A percentile compares a stretch with the other conserved stretches of the same genome.
phyloP scores from a whole-genome alignment of 2,329 filamentous ascomycete genomes.

The Colletotrichum australisinense region DNA sequence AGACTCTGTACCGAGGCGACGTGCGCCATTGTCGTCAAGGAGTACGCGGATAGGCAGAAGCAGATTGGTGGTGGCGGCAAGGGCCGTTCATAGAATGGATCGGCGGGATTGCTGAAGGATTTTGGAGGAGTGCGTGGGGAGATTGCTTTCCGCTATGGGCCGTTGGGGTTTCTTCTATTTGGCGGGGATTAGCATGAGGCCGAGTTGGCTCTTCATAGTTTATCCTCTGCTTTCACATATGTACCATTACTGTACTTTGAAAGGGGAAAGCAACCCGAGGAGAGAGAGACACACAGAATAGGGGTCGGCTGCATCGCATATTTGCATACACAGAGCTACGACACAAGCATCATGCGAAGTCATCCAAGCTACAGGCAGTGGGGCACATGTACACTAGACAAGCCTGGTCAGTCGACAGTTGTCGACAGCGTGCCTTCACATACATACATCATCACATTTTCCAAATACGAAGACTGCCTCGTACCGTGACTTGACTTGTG shows the following conservation, averaged over 20 bases:
- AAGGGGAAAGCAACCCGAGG: conserved; percentile 11
- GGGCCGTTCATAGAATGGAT: conserved; percentile 30
- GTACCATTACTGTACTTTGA: conserved; percentile 26
- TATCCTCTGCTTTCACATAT: conserved; percentile 5
- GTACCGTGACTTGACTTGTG: neutral
- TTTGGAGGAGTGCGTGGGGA: neutral
- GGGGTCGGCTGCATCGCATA: neutral
- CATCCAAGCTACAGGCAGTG: neutral
- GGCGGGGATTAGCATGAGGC: conserved; percentile 13
- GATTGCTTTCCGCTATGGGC: neutral
- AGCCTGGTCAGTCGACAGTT: neutral
- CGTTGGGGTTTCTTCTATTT: conserved; percentile 2
- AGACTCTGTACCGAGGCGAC: conserved; percentile 87
- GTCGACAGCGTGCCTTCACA: neutral
- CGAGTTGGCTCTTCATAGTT: neutral
- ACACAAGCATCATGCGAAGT: conserved; percentile 24
- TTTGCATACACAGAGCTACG: conserved; percentile 11
- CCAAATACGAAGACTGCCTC: no score
- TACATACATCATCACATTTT: neutral
- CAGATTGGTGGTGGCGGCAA: conserved; percentile 56
- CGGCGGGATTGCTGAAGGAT: neutral
- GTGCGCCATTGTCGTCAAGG: conserved; percentile 85
- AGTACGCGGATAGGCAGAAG: conserved; percentile 76
- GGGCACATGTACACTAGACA: conserved; percentile 37
- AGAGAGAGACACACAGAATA: neutral